Percentiles rank a stretch among this genome's conserved stretches.
These are phyloP conservation scores for Penicillium verhagenii DNA, from an alignment of 495 filamentous ascomycete species.

Conservation along the genomic window DNA sequence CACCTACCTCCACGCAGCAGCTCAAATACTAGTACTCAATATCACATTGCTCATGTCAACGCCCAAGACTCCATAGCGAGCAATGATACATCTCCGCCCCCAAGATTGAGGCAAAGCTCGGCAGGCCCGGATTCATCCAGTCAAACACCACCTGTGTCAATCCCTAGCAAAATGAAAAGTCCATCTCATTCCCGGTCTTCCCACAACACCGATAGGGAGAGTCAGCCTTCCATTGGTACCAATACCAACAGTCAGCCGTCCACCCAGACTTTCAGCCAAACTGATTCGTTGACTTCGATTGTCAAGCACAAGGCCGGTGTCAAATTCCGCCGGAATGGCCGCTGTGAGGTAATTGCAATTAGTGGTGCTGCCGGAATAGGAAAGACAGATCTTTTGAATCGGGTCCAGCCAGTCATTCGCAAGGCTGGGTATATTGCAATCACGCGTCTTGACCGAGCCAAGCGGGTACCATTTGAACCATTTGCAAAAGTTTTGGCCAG, in stretches of 20 bases:
- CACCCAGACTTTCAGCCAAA: conserved; percentile 28
- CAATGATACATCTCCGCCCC: conserved; percentile 29
- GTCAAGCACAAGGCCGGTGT: conserved; percentile 42
- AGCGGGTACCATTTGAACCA: conserved; percentile 78
- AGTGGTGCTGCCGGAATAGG: conserved; percentile 75
- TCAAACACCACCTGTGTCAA: conserved; percentile 1
- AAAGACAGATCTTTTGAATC: conserved; percentile 80
- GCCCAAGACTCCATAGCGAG: conserved; percentile 39
- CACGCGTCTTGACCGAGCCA: conserved; percentile 81
- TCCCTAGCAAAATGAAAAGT: conserved; percentile 32
- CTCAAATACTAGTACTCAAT: conserved; percentile 33
- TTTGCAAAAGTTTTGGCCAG: conserved; percentile 77
- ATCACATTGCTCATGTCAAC: conserved; percentile 29
- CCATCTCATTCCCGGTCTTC: conserved; percentile 41
- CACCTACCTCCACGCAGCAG: conserved; percentile 43
- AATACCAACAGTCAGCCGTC: conserved; percentile 31
- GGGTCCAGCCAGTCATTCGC: conserved; percentile 69
- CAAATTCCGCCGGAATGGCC: conserved; percentile 63
- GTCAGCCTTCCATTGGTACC: conserved; percentile 25
- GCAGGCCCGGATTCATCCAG: conserved; percentile 8
- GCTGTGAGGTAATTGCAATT: conserved; percentile 77
- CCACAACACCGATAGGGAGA: conserved; percentile 38
- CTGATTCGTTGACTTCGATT: conserved; percentile 32
- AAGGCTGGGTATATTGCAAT: conserved; percentile 77
- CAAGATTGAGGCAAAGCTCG: conserved; percentile 17